phyloP scores from a whole-genome alignment of 129 eudicot genomes.

The Silybum marianum region DNA sequence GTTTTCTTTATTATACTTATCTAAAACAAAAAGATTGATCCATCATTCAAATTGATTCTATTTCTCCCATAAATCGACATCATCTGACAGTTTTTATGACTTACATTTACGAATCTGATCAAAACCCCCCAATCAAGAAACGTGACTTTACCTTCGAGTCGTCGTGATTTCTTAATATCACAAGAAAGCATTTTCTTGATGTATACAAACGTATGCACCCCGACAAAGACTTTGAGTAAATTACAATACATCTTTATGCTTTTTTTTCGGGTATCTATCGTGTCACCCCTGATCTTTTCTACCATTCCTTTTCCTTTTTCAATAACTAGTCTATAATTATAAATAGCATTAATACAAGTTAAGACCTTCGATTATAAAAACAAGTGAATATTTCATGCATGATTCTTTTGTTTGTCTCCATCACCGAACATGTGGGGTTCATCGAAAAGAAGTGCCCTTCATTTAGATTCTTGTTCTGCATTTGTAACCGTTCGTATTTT shows the following conservation, averaged over 20 bases:
- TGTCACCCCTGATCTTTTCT: slow-evolving; percentile 5
- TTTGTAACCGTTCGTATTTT: slow-evolving; percentile 26
- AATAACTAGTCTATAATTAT: background rate
- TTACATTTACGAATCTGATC: background rate
- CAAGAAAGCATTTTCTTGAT: slow-evolving; percentile 10
- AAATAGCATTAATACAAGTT: background rate
- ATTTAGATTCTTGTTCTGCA: slow-evolving; percentile 27
- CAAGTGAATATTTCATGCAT: slow-evolving; percentile 28
- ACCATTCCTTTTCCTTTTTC: background rate
- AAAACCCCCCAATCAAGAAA: slow-evolving; percentile 2
- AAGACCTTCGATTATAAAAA: background rate
- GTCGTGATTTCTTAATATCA: slow-evolving; percentile 14
- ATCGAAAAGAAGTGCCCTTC: slow-evolving; percentile 27
- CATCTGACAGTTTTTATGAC: background rate
- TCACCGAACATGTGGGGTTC: slow-evolving; percentile 31
- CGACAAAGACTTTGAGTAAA: slow-evolving; percentile 28
- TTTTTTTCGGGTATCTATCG: slow-evolving; percentile 21
- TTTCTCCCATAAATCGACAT: slow-evolving; percentile 8
- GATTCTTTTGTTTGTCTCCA: slow-evolving; percentile 35
- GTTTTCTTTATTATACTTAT: background rate
- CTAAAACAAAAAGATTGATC: background rate
- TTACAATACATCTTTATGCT: slow-evolving; percentile 29
- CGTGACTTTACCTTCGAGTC: background rate
- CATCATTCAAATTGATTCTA: slow-evolving; percentile 16
- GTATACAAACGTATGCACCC: slow-evolving; percentile 14